Evolutionary conservation across 129 eudicot genomes (phyloP), one percentile per base, ranked within the genome.

Genomic region (Calendula officinalis): DNA sequence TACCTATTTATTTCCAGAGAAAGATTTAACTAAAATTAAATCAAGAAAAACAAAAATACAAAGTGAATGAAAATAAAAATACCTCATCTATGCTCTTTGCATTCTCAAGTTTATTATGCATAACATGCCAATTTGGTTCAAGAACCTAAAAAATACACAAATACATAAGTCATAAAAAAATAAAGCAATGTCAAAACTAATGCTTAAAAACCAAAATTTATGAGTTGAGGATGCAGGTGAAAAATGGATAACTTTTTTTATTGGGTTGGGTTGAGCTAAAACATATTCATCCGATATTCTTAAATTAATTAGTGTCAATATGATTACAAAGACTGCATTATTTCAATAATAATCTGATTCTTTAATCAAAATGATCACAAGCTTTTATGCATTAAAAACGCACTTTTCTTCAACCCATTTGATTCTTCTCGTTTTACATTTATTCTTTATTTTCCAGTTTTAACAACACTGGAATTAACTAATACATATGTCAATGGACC

Each of bases 31-130:
- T 33, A 17, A 56, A 22, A 38, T 41, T 43, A 8, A 45, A 37
- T 32, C 32, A 35, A 40, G 3, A 70, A 45, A 16, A 48, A 68
- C 61, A 30, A 7, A 35, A 42, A 62, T 53, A 6, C 36, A 39
- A 46, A 37, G 45, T 56, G 27, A n/a, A 72, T 34, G 41, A 16
- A 47, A 32, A 7, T 13, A 55, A 45, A 2, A 56, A 5, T 13
- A 92, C 99, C 96, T 92, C 96, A 59, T 88, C 96, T 71, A 92
- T 92, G 82, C 99, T 92, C 83, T 88, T 92, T 57, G 99, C 99
- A 62, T 78, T 79, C 72, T 85, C 95, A 73, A 92, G 91, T 77
- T 86, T 85, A 70, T 66, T 92, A 61, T 81, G 88, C 99, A 92
- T 92, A 66, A 88, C 84, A 76, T 92, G 99, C 96, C 96, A 92